These are phyloP conservation scores for Eucalyptus erythrocorys DNA, from an alignment of 345 rosid genomes.

Conservation along the genomic window DNA sequence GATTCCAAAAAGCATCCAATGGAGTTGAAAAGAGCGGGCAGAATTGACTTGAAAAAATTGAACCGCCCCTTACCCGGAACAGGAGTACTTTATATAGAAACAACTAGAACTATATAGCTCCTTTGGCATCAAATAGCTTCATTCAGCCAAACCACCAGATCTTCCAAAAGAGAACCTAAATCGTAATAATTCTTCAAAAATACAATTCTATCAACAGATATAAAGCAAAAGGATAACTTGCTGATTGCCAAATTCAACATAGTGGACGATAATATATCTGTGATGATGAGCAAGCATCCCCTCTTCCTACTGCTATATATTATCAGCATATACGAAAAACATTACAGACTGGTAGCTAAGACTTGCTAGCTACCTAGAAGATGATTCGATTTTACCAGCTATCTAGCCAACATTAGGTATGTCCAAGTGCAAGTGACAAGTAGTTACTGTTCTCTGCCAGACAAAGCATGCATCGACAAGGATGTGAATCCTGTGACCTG, in stretches of 20 bases:
- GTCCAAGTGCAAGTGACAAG: neutral
- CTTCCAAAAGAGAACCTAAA: neutral
- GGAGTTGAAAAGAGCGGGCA: neutral
- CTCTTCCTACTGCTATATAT: neutral
- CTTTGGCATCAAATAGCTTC: neutral
- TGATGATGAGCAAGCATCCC: neutral
- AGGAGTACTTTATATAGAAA: neutral
- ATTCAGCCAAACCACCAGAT: neutral
- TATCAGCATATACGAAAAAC: neutral
- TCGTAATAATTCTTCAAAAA: neutral
- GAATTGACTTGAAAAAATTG: too few relatives aligned
- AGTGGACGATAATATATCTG: neutral
- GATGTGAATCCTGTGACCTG: neutral
- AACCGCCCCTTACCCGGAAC: neutral
- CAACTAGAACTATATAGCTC: neutral
- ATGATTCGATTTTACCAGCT: too few relatives aligned
- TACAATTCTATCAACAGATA: neutral
- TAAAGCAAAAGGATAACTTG: too few relatives aligned
- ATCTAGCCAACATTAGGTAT: neutral
- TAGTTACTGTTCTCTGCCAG: neutral
- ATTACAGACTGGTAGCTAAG: neutral
- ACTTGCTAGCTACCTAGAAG: neutral
- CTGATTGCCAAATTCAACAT: neutral
- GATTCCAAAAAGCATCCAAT: neutral
- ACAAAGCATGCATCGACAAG: neutral